Conservation (phyloP, 2,329 filamentous ascomycete genomes). For the Curvularia sp. region DNA sequence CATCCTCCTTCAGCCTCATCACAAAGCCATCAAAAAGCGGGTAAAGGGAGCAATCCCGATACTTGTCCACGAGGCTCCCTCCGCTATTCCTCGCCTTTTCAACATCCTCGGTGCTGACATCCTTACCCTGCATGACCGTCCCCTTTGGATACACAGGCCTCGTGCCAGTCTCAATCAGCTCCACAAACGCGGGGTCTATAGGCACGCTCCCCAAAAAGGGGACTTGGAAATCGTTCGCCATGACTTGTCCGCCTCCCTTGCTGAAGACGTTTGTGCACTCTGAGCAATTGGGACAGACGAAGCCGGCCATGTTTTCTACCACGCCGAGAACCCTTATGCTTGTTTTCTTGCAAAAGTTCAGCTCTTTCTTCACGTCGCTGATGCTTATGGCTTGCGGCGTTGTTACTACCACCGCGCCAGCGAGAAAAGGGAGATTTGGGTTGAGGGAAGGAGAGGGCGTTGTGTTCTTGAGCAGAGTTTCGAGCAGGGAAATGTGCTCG, state of each 20-base stretch:
- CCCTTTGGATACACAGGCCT: conserved; percentile 73
- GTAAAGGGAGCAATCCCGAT: conserved; percentile 72
- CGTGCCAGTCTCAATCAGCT: conserved; percentile 79
- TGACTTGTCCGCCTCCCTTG: conserved; percentile 85
- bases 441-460: conserved; percentile 23
- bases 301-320: conserved; percentile 95
- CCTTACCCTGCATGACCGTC: conserved; percentile 55
- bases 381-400: conserved; percentile 95
- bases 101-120: conserved; percentile 34
- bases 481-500: conserved; percentile 93
- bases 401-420: conserved; percentile 91
- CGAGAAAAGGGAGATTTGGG: conserved; percentile 55
- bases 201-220: conserved; percentile 86
- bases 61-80: conserved; percentile 70
- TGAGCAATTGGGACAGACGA: conserved; percentile 76
- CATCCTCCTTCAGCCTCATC: conserved; percentile 56
- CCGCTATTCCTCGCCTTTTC: conserved; percentile 36
- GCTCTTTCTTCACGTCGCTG: conserved; percentile 90
- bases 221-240: conserved; percentile 86
- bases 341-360: conserved; percentile 91
- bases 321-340: conserved; percentile 82
- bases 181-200: conserved; percentile 90
- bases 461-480: conserved; percentile 68
- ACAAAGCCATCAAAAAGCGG: conserved; percentile 73
- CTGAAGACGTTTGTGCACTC: conserved; percentile 95